Evolutionary conservation across 192 early-diverging fungal genomes (phyloP), one percentile per base, ranked within the genome.

Genomic region (Umbelopsis sp.): DNA sequence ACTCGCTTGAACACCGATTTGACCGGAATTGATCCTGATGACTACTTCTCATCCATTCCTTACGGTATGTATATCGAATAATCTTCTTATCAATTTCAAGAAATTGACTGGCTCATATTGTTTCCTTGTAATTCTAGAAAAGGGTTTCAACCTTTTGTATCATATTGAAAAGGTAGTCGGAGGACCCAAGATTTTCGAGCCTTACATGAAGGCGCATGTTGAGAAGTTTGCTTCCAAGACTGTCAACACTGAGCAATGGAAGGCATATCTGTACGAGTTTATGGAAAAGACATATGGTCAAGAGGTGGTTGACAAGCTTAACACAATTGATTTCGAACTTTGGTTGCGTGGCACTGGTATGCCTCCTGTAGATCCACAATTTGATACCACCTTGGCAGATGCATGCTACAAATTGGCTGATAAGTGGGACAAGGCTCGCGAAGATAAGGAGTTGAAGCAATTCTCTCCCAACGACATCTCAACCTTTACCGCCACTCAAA

Each of bases 71-170:
- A 16, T 23, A 16, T 25, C 2, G 3, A 25, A 49, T 10, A 21
- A 41, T 6, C 37, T 41, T 72, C 45, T 76, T 23, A 27, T 75
- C 23, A 21, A 44, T 23, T 6, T 8, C 33, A 18, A 46, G 11
- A 22, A 23, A 18, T n/a, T 10, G 58, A 18, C 27, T 7, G 49
- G 3, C 21, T 49, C 21, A 33, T 30, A 30, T 10, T 45, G 18
- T 35, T 20, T 70, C 8, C 77, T 82, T 48, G 4, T 25, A 30
- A 49, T 50, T 44, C 71, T 49, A 81, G 97, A 99, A 80, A 99
- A 99, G 83, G 97, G 96, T 21, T 98, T 92, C 74, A 94, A 94
- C 77, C 79, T 99, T 52, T 84, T 99, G 25, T 97, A 93, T 82
- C 92, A 96, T 73, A 88, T 98, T 46, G 97, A 99, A 77, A 85